Evolutionary conservation across 139 green algal genomes (phyloP).

Genomic region (Dunaliella primolecta): DNA sequence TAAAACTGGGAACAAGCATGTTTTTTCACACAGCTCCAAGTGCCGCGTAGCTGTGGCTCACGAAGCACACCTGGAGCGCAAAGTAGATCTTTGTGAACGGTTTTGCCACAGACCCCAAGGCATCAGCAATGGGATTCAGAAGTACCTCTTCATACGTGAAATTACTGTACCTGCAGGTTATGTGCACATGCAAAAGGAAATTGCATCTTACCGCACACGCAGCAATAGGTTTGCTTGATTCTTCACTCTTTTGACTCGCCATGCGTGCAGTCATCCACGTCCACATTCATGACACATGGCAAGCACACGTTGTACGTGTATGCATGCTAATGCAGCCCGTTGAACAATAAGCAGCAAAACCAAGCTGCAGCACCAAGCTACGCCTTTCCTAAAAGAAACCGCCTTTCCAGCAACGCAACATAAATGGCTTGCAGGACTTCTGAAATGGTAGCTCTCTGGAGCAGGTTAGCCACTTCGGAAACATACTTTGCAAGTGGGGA

Average conservation of each 20-base stretch:
- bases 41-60: no score
- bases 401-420: no score
- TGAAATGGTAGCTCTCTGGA: no score
- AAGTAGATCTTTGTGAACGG: conserved; percentile 12
- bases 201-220: no score
- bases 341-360: no score
- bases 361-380: no score
- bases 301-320: not conserved
- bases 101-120: not conserved
- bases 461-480: no score
- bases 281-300: not conserved
- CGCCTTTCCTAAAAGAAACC: no score
- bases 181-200: not conserved
- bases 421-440: no score
- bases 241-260: not conserved
- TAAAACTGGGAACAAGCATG: no score
- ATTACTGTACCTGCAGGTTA: conserved; percentile 26
- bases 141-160: conserved; percentile 46
- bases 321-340: not conserved
- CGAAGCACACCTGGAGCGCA: not conserved
- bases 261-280: not conserved
- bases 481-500: not conserved
- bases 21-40: no score
- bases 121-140: conserved; percentile 42
- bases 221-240: not conserved